Evolutionary conservation across 805 yeast genomes (phyloP), one percentile per base, ranked within the genome.

Genomic region (Candida vaughaniae): DNA sequence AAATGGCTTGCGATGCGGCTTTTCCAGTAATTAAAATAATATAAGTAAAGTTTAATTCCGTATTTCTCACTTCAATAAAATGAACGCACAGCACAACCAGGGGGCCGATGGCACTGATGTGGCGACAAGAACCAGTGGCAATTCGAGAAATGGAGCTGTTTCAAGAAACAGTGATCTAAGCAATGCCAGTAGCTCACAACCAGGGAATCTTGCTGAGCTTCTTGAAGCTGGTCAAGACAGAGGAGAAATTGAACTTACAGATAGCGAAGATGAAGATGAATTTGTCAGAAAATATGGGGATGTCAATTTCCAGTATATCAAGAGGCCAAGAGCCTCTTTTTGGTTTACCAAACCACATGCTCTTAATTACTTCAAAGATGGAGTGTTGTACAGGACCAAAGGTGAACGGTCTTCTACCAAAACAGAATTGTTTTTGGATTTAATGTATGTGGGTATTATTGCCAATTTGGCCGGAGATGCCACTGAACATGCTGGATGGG

Each of bases 361-460:
- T 0, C 58, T 80, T 45, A 78, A 80, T 47, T 79, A 75, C 51
- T 80, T 78, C 60, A 66, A 75, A 42, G 69, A 78, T 36, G 83
- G 82, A 0, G 67, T 64, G 4, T 56, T 80, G 16, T 77, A 64
- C 51, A 58, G 85, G 12, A 78, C 85, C 2, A 69, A 62, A 43
- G 71, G 70, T 10, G 85, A 80, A 49, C 54, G 85, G 20, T 58
- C 75, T 0, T 66, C 79, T 10, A 66, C 69, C 1, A 68, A 68
- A 34, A 64, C 75, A 11, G 85, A 80, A 51, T 65, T 80, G 55
- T 80, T 80, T 46, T 54, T 80, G 34, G 86, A 80, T 54, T 65
- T 81, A 56, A 58, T 78, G 42, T 80, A 79, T 48, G 85, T 80
- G 43, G 85, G 83, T 3, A 73, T 80, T 31, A 75, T 77, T 19